Evolutionary conservation across 331 rosid genomes (phyloP).

Genomic region (Rosa hybrid): DNA sequence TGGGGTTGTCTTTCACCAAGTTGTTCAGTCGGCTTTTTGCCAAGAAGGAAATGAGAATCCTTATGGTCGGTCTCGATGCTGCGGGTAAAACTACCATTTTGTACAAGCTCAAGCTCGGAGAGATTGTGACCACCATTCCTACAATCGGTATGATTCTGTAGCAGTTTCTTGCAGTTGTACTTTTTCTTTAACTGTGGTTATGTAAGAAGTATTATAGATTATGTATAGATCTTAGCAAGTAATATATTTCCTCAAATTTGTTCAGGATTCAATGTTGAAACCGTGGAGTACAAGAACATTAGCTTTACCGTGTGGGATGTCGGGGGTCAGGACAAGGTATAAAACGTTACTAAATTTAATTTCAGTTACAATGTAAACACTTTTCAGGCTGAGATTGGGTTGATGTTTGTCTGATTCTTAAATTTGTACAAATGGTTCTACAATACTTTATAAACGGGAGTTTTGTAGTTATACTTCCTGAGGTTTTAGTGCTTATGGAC

Average conservation of each 20-base stretch:
- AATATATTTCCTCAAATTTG: neutral
- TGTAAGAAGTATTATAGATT: neutral
- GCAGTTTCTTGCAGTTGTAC: neutral
- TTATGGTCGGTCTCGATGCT: constrained; percentile 53
- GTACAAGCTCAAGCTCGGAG: constrained; percentile 63
- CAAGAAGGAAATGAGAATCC: constrained; percentile 51
- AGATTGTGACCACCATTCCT: constrained; percentile 62
- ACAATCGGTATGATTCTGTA: constrained; percentile 48
- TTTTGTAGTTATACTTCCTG: neutral
- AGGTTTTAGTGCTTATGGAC: constrained; percentile 32
- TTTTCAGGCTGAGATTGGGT: neutral
- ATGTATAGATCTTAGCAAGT: neutral
- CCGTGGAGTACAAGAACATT: constrained; percentile 52
- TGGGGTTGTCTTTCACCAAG: constrained; percentile 64
- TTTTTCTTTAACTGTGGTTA: neutral
- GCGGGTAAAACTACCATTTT: constrained; percentile 56
- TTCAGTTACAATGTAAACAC: neutral
- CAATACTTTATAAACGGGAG: neutral
- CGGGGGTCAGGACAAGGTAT: constrained; percentile 71
- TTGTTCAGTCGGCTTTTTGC: constrained; percentile 60
- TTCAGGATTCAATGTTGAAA: constrained; percentile 53
- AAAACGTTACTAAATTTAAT: constrained; percentile 2
- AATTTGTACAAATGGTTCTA: neutral
- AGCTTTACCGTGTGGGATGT: constrained; percentile 70
- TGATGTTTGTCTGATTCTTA: neutral